phyloP scores from a whole-genome alignment of 345 rosid genomes.

The Kandelia obovata region DNA sequence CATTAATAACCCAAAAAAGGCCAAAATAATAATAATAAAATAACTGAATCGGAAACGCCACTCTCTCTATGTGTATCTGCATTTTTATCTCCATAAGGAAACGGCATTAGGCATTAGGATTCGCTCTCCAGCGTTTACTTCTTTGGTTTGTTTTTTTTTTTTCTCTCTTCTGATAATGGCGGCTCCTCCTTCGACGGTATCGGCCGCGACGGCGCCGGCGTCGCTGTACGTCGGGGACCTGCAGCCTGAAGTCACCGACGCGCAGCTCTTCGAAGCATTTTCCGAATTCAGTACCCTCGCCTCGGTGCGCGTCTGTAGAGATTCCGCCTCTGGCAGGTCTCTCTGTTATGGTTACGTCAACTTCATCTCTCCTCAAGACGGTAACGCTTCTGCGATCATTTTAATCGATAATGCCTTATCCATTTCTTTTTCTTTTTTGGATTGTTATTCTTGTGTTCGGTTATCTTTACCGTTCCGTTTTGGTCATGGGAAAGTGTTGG shows the following conservation, averaged over 20 bases:
- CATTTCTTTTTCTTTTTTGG: background rate
- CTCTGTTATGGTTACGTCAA: slow-evolving; percentile 83
- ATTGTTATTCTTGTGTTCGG: background rate
- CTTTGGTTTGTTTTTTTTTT: background rate
- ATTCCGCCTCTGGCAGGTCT: slow-evolving; percentile 53
- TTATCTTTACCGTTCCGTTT: background rate
- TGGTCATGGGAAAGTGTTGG: background rate
- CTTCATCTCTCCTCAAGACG: slow-evolving; percentile 57
- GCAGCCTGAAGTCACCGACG: slow-evolving; percentile 57
- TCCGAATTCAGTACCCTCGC: slow-evolving; percentile 54
- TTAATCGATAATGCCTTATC: background rate
- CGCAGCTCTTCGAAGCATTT: slow-evolving; percentile 49
- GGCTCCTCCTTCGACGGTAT: slow-evolving; percentile 45
- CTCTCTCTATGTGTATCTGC: background rate
- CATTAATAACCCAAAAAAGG: background rate
- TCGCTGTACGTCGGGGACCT: slow-evolving; percentile 76
- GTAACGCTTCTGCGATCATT: slow-evolving; percentile 17
- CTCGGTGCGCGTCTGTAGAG: slow-evolving; percentile 68
- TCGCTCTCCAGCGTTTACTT: background rate
- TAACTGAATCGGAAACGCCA: background rate
- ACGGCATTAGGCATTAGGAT: too few relatives aligned
- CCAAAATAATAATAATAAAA: background rate
- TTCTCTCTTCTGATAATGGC: slow-evolving; percentile 9
- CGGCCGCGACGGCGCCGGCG: slow-evolving; percentile 29
- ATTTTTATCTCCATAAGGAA: too few relatives aligned